A percentile compares a stretch with the other conserved stretches of the same genome.
Evolutionary conservation across 169 alveolate species (phyloP).

Genomic region (Theileria equi): DNA sequence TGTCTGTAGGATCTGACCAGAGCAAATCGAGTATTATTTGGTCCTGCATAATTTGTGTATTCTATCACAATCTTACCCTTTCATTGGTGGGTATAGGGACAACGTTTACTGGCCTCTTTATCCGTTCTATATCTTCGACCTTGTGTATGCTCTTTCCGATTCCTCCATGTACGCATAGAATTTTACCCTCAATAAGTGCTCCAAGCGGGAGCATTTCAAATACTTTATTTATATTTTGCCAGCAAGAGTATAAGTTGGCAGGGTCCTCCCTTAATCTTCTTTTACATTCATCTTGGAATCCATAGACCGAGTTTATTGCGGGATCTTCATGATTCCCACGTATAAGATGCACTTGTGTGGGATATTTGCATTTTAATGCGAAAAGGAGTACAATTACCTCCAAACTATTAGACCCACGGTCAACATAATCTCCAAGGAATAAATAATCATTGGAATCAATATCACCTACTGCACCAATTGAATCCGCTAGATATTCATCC

Average conservation of each 20-base stretch:
- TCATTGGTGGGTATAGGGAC: conserved; percentile 89
- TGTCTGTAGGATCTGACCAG: conserved; percentile 98
- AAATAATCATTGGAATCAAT: conserved; percentile 95
- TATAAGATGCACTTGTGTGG: conserved; percentile 95
- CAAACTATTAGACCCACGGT: conserved; percentile 92
- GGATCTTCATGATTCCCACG: conserved; percentile 99
- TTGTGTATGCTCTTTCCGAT: conserved; percentile 90
- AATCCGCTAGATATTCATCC: conserved; percentile 80
- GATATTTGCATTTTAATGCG: conserved; percentile 94
- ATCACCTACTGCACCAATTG: conserved; percentile 89
- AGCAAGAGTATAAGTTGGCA: conserved; percentile 89
- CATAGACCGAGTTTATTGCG: conserved; percentile 96
- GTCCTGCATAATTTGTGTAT: conserved; percentile 64
- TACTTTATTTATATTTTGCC: conserved; percentile 91
- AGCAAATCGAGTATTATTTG: conserved; percentile 81
- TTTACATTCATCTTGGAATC: conserved; percentile 98
- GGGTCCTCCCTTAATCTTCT: conserved; percentile 95
- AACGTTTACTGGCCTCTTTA: conserved; percentile 92
- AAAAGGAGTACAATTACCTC: conserved; percentile 91
- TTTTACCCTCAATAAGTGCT: conserved; percentile 95
- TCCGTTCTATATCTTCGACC: conserved; percentile 85
- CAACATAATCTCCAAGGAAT: conserved; percentile 98
- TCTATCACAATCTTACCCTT: conserved; percentile 78
- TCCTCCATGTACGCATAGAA: conserved; percentile 99
- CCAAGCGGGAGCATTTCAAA: conserved; percentile 99